These are phyloP conservation scores for sunflower (Helianthus annuus) DNA, from an alignment of 129 eudicot species.

Conservation along the genomic window HanXRQr2.0-SUNRISE NC_035446.2:142773367-142773866, in stretches of 20 bases:
- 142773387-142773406: too few species aligned
- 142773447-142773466: too few species aligned
- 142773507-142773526: not conserved
- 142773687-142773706: conserved; percentile 99
- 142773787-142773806: conserved; percentile 20
- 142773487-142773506: too few species aligned
- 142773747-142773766: conserved; percentile 99
- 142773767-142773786: conserved; percentile 85
- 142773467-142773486: too few species aligned
- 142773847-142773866: not conserved
- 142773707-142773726: conserved; percentile 90
- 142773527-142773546: not conserved
- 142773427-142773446: too few species aligned
- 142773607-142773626: conserved; percentile 98
- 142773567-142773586: not conserved
- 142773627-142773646: conserved; percentile 95
- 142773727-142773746: conserved; percentile 97
- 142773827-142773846: conserved; percentile 12
- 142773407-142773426: too few species aligned
- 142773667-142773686: conserved; percentile 96
- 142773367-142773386: too few species aligned
- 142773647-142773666: conserved; percentile 99
- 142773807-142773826: conserved; percentile 4
- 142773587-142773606: conserved; percentile 20
- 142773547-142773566: not conserved